Base-by-base conservation (phyloP, 352 stramenopile genomes). In the Aphanomyces invadans region DNA sequence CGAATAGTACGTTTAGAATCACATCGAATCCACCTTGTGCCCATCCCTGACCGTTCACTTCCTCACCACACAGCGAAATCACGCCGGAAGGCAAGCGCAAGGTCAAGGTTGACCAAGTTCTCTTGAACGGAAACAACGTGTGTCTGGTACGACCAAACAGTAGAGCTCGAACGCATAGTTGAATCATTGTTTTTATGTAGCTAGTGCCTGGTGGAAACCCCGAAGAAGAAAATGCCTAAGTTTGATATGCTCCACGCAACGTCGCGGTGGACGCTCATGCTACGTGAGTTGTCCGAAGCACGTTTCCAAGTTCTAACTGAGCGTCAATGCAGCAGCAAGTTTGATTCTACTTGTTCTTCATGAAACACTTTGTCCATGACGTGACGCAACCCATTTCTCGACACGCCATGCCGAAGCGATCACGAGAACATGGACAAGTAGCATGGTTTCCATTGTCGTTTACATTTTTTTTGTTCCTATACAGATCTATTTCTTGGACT, bases 121-220 rank as follows among this genome's bases (percentile, higher is more conserved):
- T 99, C 42, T 87, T 99, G 65, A 99, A 99, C 76, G 97, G 97
- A 54, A 98, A 98, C 83, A 97, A 99, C 75, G 91, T 99, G 57
- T 97, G 91, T 44, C 77, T 98, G 74, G 85, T 96, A 73, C 63
- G 71, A 63, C n/a, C n/a, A n/a, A n/a, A n/a, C 19, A 28, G 26
- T 11, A 11, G 29, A 49, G 3, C 1, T 11, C 33, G 53, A 62
- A 44, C 4, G 23, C 3, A 25, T 5, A 10, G 5, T 26, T 46
- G n/a, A 44, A 21, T 23, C 54, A 32, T 21, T 26, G 29, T 32
- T 46, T 17, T 5, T 21, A 5, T 65, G 2, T 62, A 93, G 85
- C 80, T 93, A 32, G 81, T 93, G n/a, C 85, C 85, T 29, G 85
- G 85, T 49, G 85, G 82, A 53, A 86, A 87, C 62, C 85, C 81